Evolutionary conservation across 73 alveolate genomes (phyloP), one percentile per base, ranked within the genome.

Genomic region (Paramecium caudatum): DNA sequence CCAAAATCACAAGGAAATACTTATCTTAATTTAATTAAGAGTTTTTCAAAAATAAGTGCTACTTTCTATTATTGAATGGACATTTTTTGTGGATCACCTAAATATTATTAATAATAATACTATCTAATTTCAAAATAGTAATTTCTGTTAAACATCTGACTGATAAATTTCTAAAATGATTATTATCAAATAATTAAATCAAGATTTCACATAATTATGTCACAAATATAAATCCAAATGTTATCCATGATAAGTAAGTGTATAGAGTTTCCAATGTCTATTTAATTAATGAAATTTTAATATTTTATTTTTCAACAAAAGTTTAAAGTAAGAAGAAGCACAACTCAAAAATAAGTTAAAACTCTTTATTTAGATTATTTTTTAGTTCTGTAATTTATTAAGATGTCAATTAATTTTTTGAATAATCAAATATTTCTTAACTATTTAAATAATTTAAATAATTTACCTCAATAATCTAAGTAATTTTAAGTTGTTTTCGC

Each of bases 391-490:
- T 86, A 1, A 97, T 97, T 90, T 97, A 83, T 41, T 84, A 47
- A 1, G 97, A 65, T 5, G 97, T 94, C 62, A 97, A 45, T n/a
- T 95, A 91, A 88, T 92, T 94, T 84, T 96, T 97, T 88, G 98
- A 93, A 94, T 94, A 95, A 69, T 95, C 97, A 91, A 96, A 96
- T 13, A 97, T 97, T 92, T 97, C 99, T 90, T 97, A 99, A 90
- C 98, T 96, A 95, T 70, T 68, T 55, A 55, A 55, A 68, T 27
- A 25, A 37, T 34, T 68, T 68, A 34, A 68, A 68, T 3, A 68
- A 3, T 55, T 34, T 68, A 68, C 84, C 84, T 68, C 37, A 74
- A 43, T 43, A 74, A 74, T 74, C 47, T 74, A 10, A 74, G 45
- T 21, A 74, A 19, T 74, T 74, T 74, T 43, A 74, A 45, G 21